These are phyloP conservation scores for Tylopilus cervinicoccineus DNA, from an alignment of 768 basidiomycete genomes.

Conservation along the genomic window DNA sequence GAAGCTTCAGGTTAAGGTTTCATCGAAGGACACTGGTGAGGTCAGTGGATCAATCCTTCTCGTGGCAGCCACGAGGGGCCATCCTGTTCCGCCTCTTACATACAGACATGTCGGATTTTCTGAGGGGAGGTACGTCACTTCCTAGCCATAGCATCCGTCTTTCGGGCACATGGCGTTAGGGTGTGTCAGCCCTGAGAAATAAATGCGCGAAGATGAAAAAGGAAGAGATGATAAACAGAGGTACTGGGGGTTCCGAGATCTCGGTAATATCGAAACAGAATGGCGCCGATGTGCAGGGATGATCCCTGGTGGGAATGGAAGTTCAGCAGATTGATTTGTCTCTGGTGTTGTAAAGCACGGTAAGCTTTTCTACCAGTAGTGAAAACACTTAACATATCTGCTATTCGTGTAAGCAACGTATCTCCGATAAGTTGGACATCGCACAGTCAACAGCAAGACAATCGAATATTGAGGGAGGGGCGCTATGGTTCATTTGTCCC, in stretches of 20 bases:
- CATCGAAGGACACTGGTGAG: not conserved
- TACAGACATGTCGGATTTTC: not conserved
- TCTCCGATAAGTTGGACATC: not conserved
- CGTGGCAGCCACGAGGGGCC: slow-evolving; percentile 19
- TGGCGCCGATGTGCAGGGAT: slow-evolving; percentile 8
- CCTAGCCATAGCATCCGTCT: not conserved
- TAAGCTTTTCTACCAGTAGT: not conserved
- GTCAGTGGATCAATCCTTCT: slow-evolving; percentile 1
- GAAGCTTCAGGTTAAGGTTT: not conserved
- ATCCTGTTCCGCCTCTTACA: slow-evolving; percentile 14
- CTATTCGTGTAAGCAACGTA: not conserved
- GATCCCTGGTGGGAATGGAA: not conserved
- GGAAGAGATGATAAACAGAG: not conserved
- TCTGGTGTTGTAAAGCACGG: not conserved
- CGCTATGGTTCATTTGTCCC: too few species aligned
- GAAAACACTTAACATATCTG: not conserved
- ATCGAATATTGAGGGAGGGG: too few species aligned
- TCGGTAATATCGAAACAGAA: not conserved
- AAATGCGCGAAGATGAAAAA: not conserved
- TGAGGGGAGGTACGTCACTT: slow-evolving; percentile 1
- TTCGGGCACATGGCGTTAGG: not conserved
- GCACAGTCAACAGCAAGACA: not conserved
- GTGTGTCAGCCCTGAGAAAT: not conserved
- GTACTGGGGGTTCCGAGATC: not conserved
- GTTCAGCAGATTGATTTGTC: not conserved